Percentiles rank a stretch among this genome's conserved stretches.
These are phyloP conservation scores for Ramaria sp. DNA, from an alignment of 768 basidiomycete species.

Conservation along the genomic window DNA sequence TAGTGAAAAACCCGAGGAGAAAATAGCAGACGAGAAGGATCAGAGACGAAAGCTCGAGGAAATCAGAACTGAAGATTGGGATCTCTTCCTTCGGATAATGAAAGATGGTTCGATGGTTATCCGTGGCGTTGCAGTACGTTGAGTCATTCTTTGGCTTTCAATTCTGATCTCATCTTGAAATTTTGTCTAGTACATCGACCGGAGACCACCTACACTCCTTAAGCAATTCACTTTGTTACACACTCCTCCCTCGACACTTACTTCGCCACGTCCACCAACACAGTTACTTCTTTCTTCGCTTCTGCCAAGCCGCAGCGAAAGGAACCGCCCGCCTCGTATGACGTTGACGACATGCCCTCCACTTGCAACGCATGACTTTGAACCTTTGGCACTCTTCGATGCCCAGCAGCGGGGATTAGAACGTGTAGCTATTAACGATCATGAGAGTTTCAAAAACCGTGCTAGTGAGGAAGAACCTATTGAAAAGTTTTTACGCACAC, in stretches of 20 bases:
- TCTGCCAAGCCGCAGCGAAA: constrained; percentile 32
- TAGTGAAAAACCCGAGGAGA: constrained; percentile 15
- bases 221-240: constrained; percentile 67
- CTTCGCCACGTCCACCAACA: constrained; percentile 23
- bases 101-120: constrained; percentile 65
- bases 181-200: constrained; percentile 66
- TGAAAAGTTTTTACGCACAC: constrained; percentile 59
- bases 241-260: constrained; percentile 28
- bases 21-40: constrained; percentile 31
- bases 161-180: neutral
- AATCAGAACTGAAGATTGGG: constrained; percentile 63
- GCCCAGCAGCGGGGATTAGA: constrained; percentile 39
- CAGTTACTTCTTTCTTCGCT: constrained; percentile 37
- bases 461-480: constrained; percentile 41
- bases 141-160: neutral
- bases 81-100: constrained; percentile 65
- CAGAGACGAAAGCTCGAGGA: constrained; percentile 41
- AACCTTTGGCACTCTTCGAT: constrained; percentile 51
- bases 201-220: constrained; percentile 75
- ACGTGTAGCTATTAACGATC: constrained; percentile 22
- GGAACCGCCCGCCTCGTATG: constrained; percentile 16
- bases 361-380: constrained; percentile 47
- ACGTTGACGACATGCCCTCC: constrained; percentile 61
- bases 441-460: constrained; percentile 26
- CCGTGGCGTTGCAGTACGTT: constrained; percentile 60